phyloP scores from a whole-genome alignment of 352 stramenopile genomes.

The Phytopythium boreale region DNA sequence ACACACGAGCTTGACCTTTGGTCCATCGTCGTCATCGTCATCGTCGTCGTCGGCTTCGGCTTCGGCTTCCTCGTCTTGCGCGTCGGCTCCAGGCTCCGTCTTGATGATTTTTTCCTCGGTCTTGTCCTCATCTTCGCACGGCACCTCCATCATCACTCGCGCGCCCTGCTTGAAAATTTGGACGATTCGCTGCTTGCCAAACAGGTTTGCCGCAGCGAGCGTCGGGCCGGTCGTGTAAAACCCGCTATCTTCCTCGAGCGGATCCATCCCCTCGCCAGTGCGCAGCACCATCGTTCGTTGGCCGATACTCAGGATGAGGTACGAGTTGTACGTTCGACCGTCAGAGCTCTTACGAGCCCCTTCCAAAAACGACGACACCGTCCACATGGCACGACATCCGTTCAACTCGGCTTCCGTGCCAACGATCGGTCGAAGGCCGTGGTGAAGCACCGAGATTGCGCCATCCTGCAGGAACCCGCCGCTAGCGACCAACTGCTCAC shows the following conservation, averaged over 20 bases:
- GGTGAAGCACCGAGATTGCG: constrained; percentile 74
- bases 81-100: constrained; percentile 6
- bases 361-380: constrained; percentile 64
- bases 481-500: constrained; percentile 77
- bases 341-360: constrained; percentile 44
- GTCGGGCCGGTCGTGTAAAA: constrained; percentile 84
- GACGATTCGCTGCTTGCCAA: constrained; percentile 79
- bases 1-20: constrained; percentile 65
- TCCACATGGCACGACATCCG: constrained; percentile 85
- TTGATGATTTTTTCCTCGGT: constrained; percentile 6
- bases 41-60: constrained; percentile 41
- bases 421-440: constrained; percentile 80
- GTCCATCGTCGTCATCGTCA: constrained; percentile 53
- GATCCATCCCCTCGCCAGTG: constrained; percentile 82
- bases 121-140: constrained; percentile 31
- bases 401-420: constrained; percentile 77
- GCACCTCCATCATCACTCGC: constrained; percentile 77
- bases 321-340: constrained; percentile 64
- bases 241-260: constrained; percentile 76
- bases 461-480: constrained; percentile 60
- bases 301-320: constrained; percentile 78
- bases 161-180: constrained; percentile 86
- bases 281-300: constrained; percentile 84
- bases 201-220: constrained; percentile 74
- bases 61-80: constrained; percentile 14